phyloP scores from a whole-genome alignment of 108 stramenopile species.

The Mayamaea pseudoterrestris region DNA sequence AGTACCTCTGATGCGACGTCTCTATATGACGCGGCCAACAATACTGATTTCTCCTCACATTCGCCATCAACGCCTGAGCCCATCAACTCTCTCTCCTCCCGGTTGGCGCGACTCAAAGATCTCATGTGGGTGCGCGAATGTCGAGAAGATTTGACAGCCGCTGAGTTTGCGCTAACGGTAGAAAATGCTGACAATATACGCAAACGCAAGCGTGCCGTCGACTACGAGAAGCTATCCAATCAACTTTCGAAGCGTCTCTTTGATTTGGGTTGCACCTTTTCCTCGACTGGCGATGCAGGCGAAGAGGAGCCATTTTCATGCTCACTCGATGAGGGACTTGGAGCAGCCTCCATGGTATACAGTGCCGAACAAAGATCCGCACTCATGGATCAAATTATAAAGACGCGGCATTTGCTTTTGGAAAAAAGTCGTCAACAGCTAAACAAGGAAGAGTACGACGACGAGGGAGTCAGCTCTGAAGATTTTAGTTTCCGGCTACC shows the following conservation, averaged over 20 bases:
- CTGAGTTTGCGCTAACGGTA: conserved; percentile 72
- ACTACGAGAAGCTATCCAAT: conserved; percentile 68
- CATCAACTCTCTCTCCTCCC: too few relatives aligned
- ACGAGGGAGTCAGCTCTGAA: conserved; percentile 2
- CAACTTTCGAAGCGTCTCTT: conserved; percentile 54
- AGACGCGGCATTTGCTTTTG: conserved; percentile 12
- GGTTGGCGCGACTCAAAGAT: conserved; percentile 69
- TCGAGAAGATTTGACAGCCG: conserved; percentile 72
- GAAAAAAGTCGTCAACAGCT: conserved; percentile 14
- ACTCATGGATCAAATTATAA: conserved; percentile 32
- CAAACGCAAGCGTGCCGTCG: conserved; percentile 51
- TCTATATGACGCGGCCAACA: too few relatives aligned
- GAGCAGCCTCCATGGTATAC: conserved; percentile 63
- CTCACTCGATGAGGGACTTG: conserved; percentile 8
- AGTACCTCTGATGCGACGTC: too few relatives aligned
- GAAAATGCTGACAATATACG: conserved; percentile 16
- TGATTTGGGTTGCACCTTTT: conserved; percentile 47
- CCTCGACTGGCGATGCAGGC: not conserved
- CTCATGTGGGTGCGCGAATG: conserved; percentile 82
- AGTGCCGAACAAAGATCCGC: conserved; percentile 41
- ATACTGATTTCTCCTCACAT: too few relatives aligned
- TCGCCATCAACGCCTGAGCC: too few relatives aligned
- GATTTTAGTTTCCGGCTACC: conserved; percentile 8
- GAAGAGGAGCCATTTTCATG: conserved; percentile 2
- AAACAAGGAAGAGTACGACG: conserved; percentile 6